Evolutionary conservation across 768 basidiomycete genomes (phyloP).

Genomic region (Auriscalpium orientale): DNA sequence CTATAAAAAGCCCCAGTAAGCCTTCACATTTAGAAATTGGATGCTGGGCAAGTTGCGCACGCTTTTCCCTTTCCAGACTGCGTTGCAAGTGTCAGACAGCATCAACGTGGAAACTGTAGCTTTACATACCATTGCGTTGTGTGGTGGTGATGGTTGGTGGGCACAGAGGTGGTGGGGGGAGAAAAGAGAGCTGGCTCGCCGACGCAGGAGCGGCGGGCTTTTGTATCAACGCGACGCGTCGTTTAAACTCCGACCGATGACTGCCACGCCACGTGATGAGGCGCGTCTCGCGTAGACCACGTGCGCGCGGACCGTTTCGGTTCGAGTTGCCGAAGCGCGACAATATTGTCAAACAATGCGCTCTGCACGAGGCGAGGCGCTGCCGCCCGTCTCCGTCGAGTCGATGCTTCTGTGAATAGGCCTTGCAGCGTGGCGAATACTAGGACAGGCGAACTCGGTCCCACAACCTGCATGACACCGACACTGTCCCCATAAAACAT

Average conservation of each 20-base stretch:
- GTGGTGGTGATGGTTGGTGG: not conserved
- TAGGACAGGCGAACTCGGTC: not conserved
- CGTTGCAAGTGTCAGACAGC: not conserved
- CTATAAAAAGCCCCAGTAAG: not conserved
- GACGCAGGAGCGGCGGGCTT: not conserved
- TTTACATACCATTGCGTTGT: not conserved
- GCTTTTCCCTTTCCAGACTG: constrained; percentile 6
- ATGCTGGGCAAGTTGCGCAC: not conserved
- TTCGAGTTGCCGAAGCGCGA: not conserved
- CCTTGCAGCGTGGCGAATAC: not conserved
- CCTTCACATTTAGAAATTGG: not conserved
- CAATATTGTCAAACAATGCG: too few species aligned
- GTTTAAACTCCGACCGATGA: not conserved
- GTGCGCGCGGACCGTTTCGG: not conserved
- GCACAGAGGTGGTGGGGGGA: not conserved
- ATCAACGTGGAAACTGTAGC: too few species aligned
- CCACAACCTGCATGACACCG: not conserved
- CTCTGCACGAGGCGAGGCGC: not conserved
- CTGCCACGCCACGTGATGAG: not conserved
- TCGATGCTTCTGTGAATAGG: not conserved
- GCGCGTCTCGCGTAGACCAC: not conserved
- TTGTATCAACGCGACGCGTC: constrained; percentile 4
- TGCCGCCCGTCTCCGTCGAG: not conserved
- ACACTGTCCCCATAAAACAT: not conserved
- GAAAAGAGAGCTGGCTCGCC: not conserved